Evolutionary conservation across 2,329 filamentous ascomycete species (phyloP).

Genomic region (Sclerotinia glacialis): DNA sequence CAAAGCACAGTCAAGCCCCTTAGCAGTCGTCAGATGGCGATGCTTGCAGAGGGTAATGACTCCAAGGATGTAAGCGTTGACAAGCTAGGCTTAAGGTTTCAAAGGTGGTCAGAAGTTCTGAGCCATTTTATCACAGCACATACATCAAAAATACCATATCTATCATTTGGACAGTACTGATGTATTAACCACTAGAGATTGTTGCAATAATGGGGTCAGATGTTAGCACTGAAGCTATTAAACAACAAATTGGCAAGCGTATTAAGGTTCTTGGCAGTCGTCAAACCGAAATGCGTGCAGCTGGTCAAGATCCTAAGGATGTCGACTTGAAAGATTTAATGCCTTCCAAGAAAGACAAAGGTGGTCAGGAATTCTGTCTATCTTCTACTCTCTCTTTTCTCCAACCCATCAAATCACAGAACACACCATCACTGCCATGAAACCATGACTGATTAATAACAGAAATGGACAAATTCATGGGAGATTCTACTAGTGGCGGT

Average conservation of each 20-base stretch:
- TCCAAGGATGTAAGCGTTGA: conserved; percentile 39
- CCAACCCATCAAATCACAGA: neutral
- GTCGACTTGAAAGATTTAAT: conserved; percentile 27
- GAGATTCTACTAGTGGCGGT: conserved; percentile 28
- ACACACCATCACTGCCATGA: neutral
- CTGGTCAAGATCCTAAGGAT: conserved; percentile 45
- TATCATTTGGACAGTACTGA: neutral
- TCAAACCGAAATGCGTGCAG: conserved; percentile 46
- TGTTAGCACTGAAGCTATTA: conserved; percentile 29
- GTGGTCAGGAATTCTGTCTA: neutral
- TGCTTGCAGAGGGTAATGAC: conserved; percentile 45
- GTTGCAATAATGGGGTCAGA: conserved; percentile 31
- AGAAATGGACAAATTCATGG: conserved; percentile 21
- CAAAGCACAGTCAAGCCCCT: conserved; percentile 47
- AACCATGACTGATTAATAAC: neutral
- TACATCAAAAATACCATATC: neutral
- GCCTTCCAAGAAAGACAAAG: conserved; percentile 21
- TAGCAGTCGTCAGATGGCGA: conserved; percentile 48
- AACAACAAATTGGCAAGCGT: conserved; percentile 30
- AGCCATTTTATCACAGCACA: neutral
- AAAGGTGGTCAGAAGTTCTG: conserved; percentile 18
- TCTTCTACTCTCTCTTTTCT: neutral
- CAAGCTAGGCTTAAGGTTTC: conserved; percentile 16
- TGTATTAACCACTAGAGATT: conserved; percentile 21
- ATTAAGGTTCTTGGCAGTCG: conserved; percentile 52